These are phyloP conservation scores for Geotrichum restrictum DNA, from an alignment of 1,139 yeast species.

Conservation along the genomic window DNA sequence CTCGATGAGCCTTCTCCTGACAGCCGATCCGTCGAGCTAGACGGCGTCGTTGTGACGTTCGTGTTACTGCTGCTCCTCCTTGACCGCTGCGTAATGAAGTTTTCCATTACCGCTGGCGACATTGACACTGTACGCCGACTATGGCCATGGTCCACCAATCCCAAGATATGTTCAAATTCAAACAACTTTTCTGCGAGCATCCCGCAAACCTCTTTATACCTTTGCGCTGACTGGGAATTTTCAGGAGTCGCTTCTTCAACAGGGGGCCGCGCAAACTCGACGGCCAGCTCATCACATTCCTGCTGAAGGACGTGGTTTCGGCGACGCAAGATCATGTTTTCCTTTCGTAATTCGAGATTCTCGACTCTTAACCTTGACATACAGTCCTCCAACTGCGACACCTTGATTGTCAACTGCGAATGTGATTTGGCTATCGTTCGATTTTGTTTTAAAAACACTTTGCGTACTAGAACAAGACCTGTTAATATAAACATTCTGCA, in stretches of 20 bases:
- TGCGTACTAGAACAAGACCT: conserved; percentile 2
- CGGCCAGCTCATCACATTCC: conserved; percentile 1
- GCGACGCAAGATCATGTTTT: conserved; percentile 14
- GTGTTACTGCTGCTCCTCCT: conserved; percentile 9
- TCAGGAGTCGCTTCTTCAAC: background rate
- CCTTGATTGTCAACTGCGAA: conserved; percentile 9
- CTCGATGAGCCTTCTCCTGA: conserved; percentile 5
- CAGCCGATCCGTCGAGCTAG: background rate
- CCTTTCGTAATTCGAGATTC: conserved; percentile 20
- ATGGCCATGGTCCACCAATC: background rate
- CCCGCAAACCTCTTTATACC: conserved; percentile 4
- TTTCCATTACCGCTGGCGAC: background rate
- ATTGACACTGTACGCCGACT: background rate
- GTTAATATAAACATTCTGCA: no score
- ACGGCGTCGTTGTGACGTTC: conserved; percentile 3
- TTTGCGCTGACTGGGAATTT: background rate
- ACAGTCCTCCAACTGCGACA: conserved; percentile 14
- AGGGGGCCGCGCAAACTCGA: background rate
- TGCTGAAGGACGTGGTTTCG: conserved; percentile 9
- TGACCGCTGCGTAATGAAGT: conserved; percentile 2
- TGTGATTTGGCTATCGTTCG: conserved; percentile 17
- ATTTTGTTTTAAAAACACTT: conserved; percentile 17
- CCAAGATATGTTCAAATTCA: conserved; percentile 6
- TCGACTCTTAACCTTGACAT: conserved; percentile 18
- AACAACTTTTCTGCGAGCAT: conserved; percentile 8